Evolutionary conservation across 2,329 filamentous ascomycete species (phyloP), one percentile per base, ranked within the genome.

Genomic region (Aspergillus sp.): DNA sequence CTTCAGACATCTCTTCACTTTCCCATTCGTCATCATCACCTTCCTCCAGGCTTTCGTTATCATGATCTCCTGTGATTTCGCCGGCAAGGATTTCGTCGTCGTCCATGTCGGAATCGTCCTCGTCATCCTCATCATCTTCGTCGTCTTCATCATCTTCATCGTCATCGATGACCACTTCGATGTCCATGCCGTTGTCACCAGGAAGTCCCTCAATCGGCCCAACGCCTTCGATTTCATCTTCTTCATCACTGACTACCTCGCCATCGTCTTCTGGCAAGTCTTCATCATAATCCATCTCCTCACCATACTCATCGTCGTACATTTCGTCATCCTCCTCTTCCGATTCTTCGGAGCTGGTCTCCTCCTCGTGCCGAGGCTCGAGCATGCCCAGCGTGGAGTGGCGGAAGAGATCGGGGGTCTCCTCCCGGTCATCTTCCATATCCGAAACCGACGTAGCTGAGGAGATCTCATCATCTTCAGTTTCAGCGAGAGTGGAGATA

Each of bases 301-400:
- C 87, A 21, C 84, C 92, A 67, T 92, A 94, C 61, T 91, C 91
- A 57, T 93, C 91, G 62, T 95, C 92, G 54, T 96, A 96, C 90
- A 96, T 95, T 68, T 95, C 92, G 67, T 94, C 91, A 58, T 93
- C 90, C 50, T 92, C 92, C 61, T 88, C 89, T 15, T 84, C 84
- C 13, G 82, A 82, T 49, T 80, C 81, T 63, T 88, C 88, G 32
- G 91, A 90, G 36, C 90, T 92, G 53, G 91, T 92, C 64, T 94
- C 91, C 62, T 91, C 89, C 62, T 92, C 89, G 60, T 90, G 86
- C 53, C 88, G 86, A 65, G 90, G 89, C 74, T 98, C 95, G 56
- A 97, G 88, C 88, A 98, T 96, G 53, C 95, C 94, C 21, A 99
- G 82, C 1, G 96, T 92, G 2, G 95, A 98, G 75, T 98, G 96